phyloP scores from a whole-genome alignment of 23 red algal species.

The Gracilaria domingensis region DNA sequence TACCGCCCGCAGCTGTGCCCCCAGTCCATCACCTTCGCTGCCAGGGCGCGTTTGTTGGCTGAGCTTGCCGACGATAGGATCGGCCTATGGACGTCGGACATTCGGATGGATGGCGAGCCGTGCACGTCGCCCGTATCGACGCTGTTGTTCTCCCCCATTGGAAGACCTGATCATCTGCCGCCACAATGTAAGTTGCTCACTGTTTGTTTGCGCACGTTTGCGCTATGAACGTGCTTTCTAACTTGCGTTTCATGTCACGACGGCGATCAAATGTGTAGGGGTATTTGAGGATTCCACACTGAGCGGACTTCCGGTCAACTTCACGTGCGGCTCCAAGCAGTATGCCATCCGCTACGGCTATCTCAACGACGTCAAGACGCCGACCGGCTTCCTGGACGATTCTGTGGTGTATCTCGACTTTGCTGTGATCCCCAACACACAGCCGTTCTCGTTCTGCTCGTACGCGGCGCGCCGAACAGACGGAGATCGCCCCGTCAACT shows the following conservation, averaged over 20 bases:
- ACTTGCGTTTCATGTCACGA: not conserved
- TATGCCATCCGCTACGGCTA: conserved; percentile 50
- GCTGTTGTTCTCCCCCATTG: conserved; percentile 35
- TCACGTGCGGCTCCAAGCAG: conserved; percentile 14
- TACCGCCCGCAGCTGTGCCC: conserved; percentile 30
- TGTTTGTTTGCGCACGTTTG: not conserved
- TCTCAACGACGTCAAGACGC: conserved; percentile 52
- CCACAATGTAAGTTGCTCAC: conserved; percentile 30
- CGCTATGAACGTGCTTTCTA: not conserved
- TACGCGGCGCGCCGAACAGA: conserved; percentile 23
- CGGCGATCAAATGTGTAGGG: not conserved
- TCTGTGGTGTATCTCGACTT: conserved; percentile 49
- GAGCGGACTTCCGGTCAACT: conserved; percentile 13
- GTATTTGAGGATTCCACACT: conserved; percentile 33
- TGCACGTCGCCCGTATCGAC: not conserved
- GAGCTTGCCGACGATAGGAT: conserved; percentile 13
- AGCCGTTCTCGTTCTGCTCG: conserved; percentile 41
- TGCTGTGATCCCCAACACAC: conserved; percentile 46
- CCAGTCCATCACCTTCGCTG: not conserved
- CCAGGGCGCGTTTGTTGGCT: not conserved
- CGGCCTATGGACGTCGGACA: conserved; percentile 12
- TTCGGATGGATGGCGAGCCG: not conserved
- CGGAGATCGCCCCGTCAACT: not conserved
- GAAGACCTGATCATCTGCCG: not conserved
- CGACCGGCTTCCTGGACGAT: conserved; percentile 32